A percentile compares a stretch with the other conserved stretches of the same genome.
phyloP scores from a whole-genome alignment of 2,329 filamentous ascomycete species.

The Pyrenophora tritici-repentis region DNA sequence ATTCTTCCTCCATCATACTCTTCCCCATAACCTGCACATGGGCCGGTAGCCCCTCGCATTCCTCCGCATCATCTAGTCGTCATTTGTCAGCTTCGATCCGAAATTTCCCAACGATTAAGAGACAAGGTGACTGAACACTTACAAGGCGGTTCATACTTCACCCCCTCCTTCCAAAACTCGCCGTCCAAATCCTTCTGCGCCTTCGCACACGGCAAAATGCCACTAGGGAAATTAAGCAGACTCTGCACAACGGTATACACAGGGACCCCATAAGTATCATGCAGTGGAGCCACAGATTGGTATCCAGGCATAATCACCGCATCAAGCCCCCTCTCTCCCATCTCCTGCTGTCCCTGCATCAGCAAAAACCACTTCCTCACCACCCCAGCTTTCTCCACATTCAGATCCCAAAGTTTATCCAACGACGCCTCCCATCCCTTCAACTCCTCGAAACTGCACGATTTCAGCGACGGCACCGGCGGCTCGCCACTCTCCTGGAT shows the following conservation, averaged over 20 bases:
- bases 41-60: slow-evolving; percentile 53
- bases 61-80: slow-evolving; percentile 42
- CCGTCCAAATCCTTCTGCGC: slow-evolving; percentile 51
- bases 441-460: slow-evolving; percentile 37
- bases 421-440: slow-evolving; percentile 42
- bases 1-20: slow-evolving; percentile 56
- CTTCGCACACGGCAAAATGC: slow-evolving; percentile 53
- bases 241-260: slow-evolving; percentile 59
- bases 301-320: slow-evolving; percentile 56
- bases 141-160: slow-evolving; percentile 45
- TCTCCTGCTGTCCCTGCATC: slow-evolving; percentile 28
- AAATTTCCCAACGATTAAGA: too few relatives aligned
- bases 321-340: slow-evolving; percentile 54
- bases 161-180: slow-evolving; percentile 34
- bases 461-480: slow-evolving; percentile 49
- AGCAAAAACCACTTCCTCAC: slow-evolving; percentile 50
- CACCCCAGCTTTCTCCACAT: slow-evolving; percentile 45
- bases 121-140: slow-evolving; percentile 18
- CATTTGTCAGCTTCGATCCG: background rate
- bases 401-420: slow-evolving; percentile 51
- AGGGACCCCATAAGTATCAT: slow-evolving; percentile 57
- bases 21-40: slow-evolving; percentile 55
- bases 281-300: slow-evolving; percentile 57
- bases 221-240: slow-evolving; percentile 59
- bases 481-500: slow-evolving; percentile 52